phyloP scores from a whole-genome alignment of 1,284 basidiomycete species.

The Trichosporon coremiiforme region DNA sequence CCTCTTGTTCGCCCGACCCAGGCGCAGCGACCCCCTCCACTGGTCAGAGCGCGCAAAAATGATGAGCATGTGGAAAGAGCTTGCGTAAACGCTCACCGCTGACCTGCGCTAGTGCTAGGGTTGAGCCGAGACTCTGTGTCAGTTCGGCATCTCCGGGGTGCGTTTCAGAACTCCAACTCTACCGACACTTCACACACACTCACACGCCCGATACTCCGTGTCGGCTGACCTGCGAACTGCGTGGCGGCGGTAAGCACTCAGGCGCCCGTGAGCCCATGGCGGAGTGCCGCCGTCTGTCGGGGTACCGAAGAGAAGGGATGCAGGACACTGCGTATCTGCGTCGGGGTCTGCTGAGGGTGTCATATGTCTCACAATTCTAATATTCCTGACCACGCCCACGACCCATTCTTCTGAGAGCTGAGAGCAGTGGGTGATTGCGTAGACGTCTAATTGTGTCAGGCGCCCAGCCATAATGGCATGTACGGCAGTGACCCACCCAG shows the following conservation, averaged over 20 bases:
- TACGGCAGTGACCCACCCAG: background rate
- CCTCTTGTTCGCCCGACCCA: background rate
- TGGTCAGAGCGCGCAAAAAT: background rate
- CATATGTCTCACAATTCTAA: background rate
- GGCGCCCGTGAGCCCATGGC: background rate
- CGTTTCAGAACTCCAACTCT: conserved; percentile 8
- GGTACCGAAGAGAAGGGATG: background rate
- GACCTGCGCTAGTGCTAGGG: background rate
- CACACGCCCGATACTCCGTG: background rate
- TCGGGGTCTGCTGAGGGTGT: background rate
- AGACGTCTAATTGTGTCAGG: background rate
- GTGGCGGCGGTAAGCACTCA: background rate
- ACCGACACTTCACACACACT: background rate
- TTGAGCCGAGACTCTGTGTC: background rate
- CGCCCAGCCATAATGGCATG: background rate
- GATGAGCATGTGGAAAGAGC: background rate
- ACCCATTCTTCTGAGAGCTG: too few species aligned
- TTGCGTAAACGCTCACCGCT: background rate
- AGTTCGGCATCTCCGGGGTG: background rate
- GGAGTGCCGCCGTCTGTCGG: background rate
- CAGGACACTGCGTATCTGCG: background rate
- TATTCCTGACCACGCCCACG: background rate
- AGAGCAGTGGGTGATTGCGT: background rate
- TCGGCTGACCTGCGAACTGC: background rate
- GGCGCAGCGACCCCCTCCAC: background rate